Conservation (phyloP, 2,329 filamentous ascomycete genomes). For the Calonectria pseudoreteaudii region DNA sequence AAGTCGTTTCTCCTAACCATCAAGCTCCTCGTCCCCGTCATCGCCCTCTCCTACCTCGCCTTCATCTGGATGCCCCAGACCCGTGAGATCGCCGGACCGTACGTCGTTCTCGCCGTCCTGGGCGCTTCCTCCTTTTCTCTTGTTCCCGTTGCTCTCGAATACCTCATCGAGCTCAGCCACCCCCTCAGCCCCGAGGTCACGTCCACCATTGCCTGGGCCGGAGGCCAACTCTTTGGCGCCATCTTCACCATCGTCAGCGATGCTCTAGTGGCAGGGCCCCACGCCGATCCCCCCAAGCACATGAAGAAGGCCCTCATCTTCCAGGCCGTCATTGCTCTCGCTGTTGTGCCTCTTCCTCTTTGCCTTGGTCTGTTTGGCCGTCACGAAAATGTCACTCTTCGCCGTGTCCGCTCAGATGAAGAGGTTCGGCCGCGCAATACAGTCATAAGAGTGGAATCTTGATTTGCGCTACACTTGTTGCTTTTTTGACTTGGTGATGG, state of each 20-base stretch:
- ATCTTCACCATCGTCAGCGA: constrained; percentile 87
- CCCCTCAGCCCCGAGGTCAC: constrained; percentile 89
- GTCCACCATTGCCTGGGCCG: constrained; percentile 85
- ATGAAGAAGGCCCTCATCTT: constrained; percentile 85
- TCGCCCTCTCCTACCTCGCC: constrained; percentile 78
- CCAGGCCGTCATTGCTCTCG: constrained; percentile 76
- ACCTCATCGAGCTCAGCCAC: constrained; percentile 86
- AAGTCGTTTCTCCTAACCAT: constrained; percentile 82
- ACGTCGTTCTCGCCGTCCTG: constrained; percentile 78
- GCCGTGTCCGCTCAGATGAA: constrained; percentile 61
- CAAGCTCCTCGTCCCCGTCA: constrained; percentile 79
- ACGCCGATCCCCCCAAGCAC: constrained; percentile 71
- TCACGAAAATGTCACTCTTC: constrained; percentile 60
- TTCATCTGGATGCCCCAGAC: constrained; percentile 83
- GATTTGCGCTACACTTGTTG: no score
- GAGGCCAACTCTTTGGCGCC: constrained; percentile 86
- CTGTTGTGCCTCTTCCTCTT: constrained; percentile 75
- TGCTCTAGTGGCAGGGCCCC: constrained; percentile 70
- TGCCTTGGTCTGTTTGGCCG: constrained; percentile 78
- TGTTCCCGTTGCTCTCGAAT: constrained; percentile 88
- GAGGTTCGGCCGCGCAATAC: constrained; percentile 33
- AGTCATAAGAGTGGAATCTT: constrained; percentile 30
- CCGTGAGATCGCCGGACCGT: constrained; percentile 73
- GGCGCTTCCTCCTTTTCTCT: constrained; percentile 85
- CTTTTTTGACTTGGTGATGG: not conserved